A percentile compares a stretch with the other conserved stretches of the same genome.
phyloP scores from a whole-genome alignment of 2,329 filamentous ascomycete genomes.

The Epichloe sylvatica region DNA sequence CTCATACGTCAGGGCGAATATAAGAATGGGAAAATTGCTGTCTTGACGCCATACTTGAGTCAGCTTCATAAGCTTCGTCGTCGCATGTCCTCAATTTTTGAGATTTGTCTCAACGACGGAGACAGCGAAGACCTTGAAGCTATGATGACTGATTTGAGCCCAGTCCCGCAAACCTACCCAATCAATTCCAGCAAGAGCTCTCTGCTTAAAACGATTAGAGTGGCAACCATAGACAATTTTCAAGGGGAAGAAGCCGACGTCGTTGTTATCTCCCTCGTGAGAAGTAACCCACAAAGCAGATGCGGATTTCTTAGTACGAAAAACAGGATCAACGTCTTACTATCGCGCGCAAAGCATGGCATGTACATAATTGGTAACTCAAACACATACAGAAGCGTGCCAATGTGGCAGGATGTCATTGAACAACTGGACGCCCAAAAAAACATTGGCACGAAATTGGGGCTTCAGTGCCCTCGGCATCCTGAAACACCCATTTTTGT shows the following conservation, averaged over 20 bases:
- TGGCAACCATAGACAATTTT: conserved; percentile 62
- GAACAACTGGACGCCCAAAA: conserved; percentile 30
- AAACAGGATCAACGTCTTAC: conserved; percentile 56
- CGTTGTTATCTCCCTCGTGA: conserved; percentile 54
- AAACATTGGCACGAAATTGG: conserved; percentile 36
- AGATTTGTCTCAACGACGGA: conserved; percentile 49
- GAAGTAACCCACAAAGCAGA: conserved; percentile 46
- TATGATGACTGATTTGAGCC: background rate
- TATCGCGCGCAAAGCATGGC: conserved; percentile 53
- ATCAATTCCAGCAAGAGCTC: conserved; percentile 8
- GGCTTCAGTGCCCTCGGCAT: conserved; percentile 49
- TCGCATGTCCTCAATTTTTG: conserved; percentile 33
- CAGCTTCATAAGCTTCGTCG: conserved; percentile 39
- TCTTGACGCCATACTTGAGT: conserved; percentile 52
- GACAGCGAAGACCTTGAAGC: conserved; percentile 29
- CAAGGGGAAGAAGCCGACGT: conserved; percentile 65
- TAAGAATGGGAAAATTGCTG: conserved; percentile 45
- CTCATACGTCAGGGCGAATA: conserved; percentile 52
- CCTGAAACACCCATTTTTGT: conserved; percentile 35
- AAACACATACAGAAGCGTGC: conserved; percentile 38
- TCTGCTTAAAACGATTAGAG: conserved; percentile 33
- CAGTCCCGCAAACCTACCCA: background rate
- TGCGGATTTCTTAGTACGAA: conserved; percentile 52
- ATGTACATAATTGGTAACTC: conserved; percentile 60
- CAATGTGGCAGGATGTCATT: conserved; percentile 51